Base-by-base conservation (phyloP, 257 asterid genomes). In the Primulina tabacum region DNA sequence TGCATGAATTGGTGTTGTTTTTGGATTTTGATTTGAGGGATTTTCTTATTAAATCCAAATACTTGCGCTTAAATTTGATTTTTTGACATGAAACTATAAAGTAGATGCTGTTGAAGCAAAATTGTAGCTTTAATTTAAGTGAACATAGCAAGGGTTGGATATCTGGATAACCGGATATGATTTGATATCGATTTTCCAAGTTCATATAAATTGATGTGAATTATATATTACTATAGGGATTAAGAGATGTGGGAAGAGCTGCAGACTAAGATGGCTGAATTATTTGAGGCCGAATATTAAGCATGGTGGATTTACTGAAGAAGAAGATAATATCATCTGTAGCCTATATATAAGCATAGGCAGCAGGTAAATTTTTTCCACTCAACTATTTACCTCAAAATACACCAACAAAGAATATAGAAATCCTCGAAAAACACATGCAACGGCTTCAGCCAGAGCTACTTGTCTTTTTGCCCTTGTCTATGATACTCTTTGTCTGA, bases 291-390 rank as follows among this genome's bases (percentile, higher is more conserved):
- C 98, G 43, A 89, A 93, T 57, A 83, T 93, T 67, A 93, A 86
- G 71, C 98, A 93, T 71, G 98, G 98, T 37, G 97, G 95, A 57
- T 93, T 93, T 73, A 93, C 95, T 67, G 98, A 93, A 81, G 98
- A 90, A 88, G 98, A 93, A 81, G 98, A 93, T 79, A 89, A 85
- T 65, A 87, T 83, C 81, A 93, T 93, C 58, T 93, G 97, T 82
- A 90, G 88, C 85, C 97, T 93, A 80, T 93, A 93, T 55, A 89
- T 93, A 68, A 93, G 98, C 78, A 93, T 93, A 67, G 98, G 98
- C 75, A 93, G 98, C 98, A 93, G 98, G 98, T 92, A 64, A 60
- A 26, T 26, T 18, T 33, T 50, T 75, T 59, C 1, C 37, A 3
- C 26, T 35, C 52, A 53, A 14, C 4, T 14, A 2, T 60, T 61